Evolutionary conservation across 2,329 filamentous ascomycete species (phyloP).

Genomic region (Aspergillus cejpii): DNA sequence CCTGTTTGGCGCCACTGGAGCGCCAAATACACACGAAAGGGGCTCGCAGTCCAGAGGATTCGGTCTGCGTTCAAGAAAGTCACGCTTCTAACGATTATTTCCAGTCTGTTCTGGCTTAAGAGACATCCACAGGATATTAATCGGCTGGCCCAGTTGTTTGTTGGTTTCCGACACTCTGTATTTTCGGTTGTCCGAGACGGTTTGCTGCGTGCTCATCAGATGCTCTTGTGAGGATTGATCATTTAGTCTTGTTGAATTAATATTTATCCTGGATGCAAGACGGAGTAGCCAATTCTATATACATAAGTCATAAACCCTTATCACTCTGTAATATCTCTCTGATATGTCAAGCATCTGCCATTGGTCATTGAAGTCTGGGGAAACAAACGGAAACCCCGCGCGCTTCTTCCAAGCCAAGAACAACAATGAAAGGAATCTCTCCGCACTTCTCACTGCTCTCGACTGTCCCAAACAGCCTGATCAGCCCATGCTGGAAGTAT

Average conservation of each 20-base stretch:
- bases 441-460: constrained; percentile 26
- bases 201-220: not conserved
- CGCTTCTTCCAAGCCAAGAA: not conserved
- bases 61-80: constrained; percentile 16
- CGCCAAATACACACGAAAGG: constrained; percentile 46
- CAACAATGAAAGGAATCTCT: constrained; percentile 28
- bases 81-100: constrained; percentile 15
- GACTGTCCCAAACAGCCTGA: constrained; percentile 6
- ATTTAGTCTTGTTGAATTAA: too few relatives aligned
- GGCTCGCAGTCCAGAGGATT: constrained; percentile 30
- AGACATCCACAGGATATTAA: constrained; percentile 1
- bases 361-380: constrained; percentile 29
- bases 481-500: constrained; percentile 3
- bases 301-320: too few relatives aligned
- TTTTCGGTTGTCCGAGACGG: constrained; percentile 5
- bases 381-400: constrained; percentile 30
- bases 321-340: too few relatives aligned
- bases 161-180: constrained; percentile 10
- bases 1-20: constrained; percentile 51
- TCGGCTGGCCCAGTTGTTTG: constrained; percentile 8
- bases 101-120: constrained; percentile 11
- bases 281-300: too few relatives aligned
- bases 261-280: too few relatives aligned
- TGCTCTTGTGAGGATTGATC: constrained; percentile 1
- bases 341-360: too few relatives aligned